Evolutionary conservation across 768 basidiomycete species (phyloP).

Genomic region (Boletus eberwhitei): DNA sequence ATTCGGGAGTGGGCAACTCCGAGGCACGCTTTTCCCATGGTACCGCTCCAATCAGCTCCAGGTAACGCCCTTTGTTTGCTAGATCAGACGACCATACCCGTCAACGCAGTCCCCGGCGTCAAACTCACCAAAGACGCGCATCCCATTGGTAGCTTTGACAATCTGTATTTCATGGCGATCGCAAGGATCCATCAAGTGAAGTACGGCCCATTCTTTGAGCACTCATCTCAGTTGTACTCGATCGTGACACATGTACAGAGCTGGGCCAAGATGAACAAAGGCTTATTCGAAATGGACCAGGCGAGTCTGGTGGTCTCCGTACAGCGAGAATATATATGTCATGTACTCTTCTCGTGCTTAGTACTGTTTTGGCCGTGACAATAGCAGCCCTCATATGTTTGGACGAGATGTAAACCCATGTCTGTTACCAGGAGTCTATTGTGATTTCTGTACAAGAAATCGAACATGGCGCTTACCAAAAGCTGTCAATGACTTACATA

Average conservation of each 20-base stretch:
- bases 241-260: slow-evolving; percentile 86
- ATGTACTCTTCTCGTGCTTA: no score
- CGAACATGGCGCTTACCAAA: no score
- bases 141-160: slow-evolving; percentile 38
- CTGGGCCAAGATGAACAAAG: slow-evolving; percentile 88
- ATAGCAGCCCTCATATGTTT: no score
- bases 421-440: no score
- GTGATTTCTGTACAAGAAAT: no score
- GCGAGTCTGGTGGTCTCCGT: no score
- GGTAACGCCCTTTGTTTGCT: background rate
- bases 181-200: slow-evolving; percentile 79
- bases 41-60: background rate
- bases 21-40: slow-evolving; percentile 46
- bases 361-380: no score
- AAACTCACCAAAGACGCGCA: slow-evolving; percentile 35
- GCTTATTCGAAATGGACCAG: slow-evolving; percentile 95
- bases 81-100: slow-evolving; percentile 66
- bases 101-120: slow-evolving; percentile 57
- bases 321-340: no score
- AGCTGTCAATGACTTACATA: no score
- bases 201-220: slow-evolving; percentile 85
- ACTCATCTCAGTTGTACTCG: slow-evolving; percentile 84
- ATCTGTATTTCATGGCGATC: slow-evolving; percentile 79
- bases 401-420: no score
- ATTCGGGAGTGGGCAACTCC: slow-evolving; percentile 86